Percentiles rank a stretch among this genome's conserved stretches.
Conservation (phyloP, 176 grass and related monocot species). For the Urochloa ruziziensis region DNA sequence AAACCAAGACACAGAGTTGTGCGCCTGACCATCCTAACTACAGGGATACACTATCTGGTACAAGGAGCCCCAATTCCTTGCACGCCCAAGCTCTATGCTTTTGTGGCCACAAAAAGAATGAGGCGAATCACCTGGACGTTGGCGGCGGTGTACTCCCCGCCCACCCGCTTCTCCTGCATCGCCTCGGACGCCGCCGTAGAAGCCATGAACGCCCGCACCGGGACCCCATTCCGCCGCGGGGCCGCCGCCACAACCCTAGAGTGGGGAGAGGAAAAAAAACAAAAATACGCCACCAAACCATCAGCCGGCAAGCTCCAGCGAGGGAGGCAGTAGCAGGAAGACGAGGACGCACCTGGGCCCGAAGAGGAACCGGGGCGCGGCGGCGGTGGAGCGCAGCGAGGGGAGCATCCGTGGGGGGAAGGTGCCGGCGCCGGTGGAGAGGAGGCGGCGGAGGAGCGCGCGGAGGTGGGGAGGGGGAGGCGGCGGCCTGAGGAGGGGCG, state of each 20-base stretch:
- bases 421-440: conserved; percentile 31
- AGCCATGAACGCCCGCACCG: conserved; percentile 67
- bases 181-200: conserved; percentile 58
- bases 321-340: not conserved
- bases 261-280: no score
- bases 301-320: not conserved
- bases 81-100: not conserved
- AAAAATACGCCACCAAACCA: not conserved
- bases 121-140: conserved; percentile 76
- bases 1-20: not conserved
- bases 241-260: conserved; percentile 32
- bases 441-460: conserved; percentile 48
- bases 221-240: conserved; percentile 30
- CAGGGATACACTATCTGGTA: not conserved
- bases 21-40: not conserved
- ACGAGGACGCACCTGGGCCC: conserved; percentile 42
- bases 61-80: not conserved
- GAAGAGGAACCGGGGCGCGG: conserved; percentile 33
- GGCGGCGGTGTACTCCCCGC: conserved; percentile 62
- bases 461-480: conserved; percentile 51
- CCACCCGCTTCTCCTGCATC: conserved; percentile 57
- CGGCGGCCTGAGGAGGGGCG: conserved; percentile 48
- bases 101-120: conserved; percentile 19
- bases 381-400: conserved; percentile 7
- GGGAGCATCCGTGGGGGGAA: conserved; percentile 32